phyloP scores from a whole-genome alignment of 164 flowering plant genomes.

The Euptelea pleiosperma region DNA sequence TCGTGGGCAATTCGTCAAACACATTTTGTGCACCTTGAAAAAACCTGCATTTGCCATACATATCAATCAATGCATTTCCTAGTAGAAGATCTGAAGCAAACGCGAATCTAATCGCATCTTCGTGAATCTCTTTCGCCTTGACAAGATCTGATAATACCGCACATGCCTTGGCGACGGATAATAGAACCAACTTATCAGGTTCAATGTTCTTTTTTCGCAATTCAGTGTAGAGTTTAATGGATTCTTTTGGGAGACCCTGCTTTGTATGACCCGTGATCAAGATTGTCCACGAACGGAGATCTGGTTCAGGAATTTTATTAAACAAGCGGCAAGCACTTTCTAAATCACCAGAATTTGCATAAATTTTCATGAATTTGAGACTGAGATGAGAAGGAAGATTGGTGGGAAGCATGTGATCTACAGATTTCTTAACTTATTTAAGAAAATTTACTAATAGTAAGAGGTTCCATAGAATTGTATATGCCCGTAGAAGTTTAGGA shows the following conservation, averaged over 20 bases:
- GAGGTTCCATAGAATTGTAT: no score
- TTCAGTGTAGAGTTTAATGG: conserved; percentile 28
- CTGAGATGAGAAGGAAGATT: conserved; percentile 26
- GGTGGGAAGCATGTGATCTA: conserved; percentile 24
- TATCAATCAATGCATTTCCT: conserved; percentile 50
- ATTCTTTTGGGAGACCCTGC: conserved; percentile 39
- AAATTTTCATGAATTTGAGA: conserved; percentile 25
- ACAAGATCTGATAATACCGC: conserved; percentile 28
- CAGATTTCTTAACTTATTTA: no score
- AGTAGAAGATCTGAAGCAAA: conserved; percentile 33
- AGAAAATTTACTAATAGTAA: no score
- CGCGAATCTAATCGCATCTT: conserved; percentile 36
- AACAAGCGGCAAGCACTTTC: conserved; percentile 47
- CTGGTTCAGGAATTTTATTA: conserved; percentile 48
- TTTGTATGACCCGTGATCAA: conserved; percentile 44
- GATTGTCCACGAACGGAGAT: conserved; percentile 36
- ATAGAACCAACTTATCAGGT: conserved; percentile 40
- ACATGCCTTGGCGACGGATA: conserved; percentile 52
- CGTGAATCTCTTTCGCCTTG: conserved; percentile 43
- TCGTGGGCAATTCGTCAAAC: conserved; percentile 30
- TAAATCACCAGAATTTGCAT: conserved; percentile 32
- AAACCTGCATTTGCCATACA: conserved; percentile 52
- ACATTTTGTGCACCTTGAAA: conserved; percentile 36
- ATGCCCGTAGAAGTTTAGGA: no score
- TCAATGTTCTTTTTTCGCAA: conserved; percentile 17